Conservation (phyloP, 2,329 filamentous ascomycete species). For the Pseudogymnoascus sp. region DNA sequence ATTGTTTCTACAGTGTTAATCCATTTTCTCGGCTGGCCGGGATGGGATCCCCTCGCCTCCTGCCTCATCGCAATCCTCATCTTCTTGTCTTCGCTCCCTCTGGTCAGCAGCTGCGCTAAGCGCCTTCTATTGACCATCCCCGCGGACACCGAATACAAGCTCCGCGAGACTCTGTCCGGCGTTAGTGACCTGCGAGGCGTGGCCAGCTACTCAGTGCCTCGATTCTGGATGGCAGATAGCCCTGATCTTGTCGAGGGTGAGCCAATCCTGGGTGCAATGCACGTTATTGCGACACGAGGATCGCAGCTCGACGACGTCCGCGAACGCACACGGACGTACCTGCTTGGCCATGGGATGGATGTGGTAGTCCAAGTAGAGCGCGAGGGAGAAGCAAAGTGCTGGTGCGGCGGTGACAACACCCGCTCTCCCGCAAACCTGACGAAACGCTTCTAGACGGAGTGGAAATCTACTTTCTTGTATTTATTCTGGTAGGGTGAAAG, state of each 20-base stretch:
- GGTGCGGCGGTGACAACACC: slow-evolving; percentile 40
- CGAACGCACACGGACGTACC: slow-evolving; percentile 64
- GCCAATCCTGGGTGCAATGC: slow-evolving; percentile 73
- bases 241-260: slow-evolving; percentile 29
- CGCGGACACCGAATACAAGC: slow-evolving; percentile 74
- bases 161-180: slow-evolving; percentile 78
- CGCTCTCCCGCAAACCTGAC: background rate
- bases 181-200: slow-evolving; percentile 78
- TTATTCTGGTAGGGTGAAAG: background rate
- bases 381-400: slow-evolving; percentile 63
- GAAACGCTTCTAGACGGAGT: background rate
- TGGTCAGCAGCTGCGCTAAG: slow-evolving; percentile 77
- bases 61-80: slow-evolving; percentile 91
- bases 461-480: background rate
- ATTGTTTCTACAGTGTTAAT: slow-evolving; percentile 87
- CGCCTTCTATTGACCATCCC: slow-evolving; percentile 79
- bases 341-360: slow-evolving; percentile 66
- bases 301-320: slow-evolving; percentile 77
- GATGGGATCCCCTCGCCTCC: slow-evolving; percentile 91
- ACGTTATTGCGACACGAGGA: slow-evolving; percentile 66
- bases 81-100: slow-evolving; percentile 80
- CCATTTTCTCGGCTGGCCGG: slow-evolving; percentile 79
- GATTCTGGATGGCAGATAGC: slow-evolving; percentile 85
- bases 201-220: slow-evolving; percentile 73
- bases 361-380: slow-evolving; percentile 81